Evolutionary conservation across 202 grass and related monocot species (phyloP).

Genomic region (Alloteropsis angusta): DNA sequence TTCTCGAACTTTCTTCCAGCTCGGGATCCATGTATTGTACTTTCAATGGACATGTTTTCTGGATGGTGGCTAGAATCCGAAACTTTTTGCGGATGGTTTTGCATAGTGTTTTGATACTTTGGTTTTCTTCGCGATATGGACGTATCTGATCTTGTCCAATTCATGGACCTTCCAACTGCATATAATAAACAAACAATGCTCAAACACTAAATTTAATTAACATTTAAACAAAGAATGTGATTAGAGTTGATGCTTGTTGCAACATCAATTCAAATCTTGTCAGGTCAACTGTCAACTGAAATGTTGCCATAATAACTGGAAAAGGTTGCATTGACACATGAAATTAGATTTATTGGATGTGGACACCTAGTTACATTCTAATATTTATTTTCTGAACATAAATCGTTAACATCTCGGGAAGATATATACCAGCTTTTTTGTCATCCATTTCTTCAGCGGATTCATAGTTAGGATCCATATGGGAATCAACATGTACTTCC

Average conservation of each 20-base stretch:
- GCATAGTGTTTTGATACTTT: conserved; percentile 16
- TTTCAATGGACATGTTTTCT: conserved; percentile 15
- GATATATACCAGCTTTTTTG: conserved; percentile 43
- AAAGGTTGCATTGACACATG: not conserved
- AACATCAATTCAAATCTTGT: not conserved
- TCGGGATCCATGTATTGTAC: conserved; percentile 4
- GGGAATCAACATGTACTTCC: conserved; percentile 69
- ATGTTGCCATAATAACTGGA: not conserved
- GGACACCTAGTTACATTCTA: not conserved
- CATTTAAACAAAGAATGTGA: not conserved
- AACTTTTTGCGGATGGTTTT: conserved; percentile 24
- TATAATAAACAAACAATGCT: conserved; percentile 12
- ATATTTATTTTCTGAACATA: conserved; percentile 17
- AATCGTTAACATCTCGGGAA: conserved; percentile 13
- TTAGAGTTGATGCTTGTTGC: not conserved
- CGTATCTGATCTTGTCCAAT: conserved; percentile 39
- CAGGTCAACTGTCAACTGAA: not conserved
- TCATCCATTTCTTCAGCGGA: conserved; percentile 59
- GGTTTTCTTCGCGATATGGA: conserved; percentile 27
- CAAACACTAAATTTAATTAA: conserved; percentile 12
- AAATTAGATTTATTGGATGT: conserved; percentile 7
- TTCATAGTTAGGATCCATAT: conserved; percentile 85
- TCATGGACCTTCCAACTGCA: conserved; percentile 20
- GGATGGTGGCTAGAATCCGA: conserved; percentile 8
- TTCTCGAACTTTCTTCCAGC: conserved; percentile 24